These are phyloP conservation scores for Talaromyces sp. DNA, from an alignment of 2,329 filamentous ascomycete genomes.

Conservation along the genomic window DNA sequence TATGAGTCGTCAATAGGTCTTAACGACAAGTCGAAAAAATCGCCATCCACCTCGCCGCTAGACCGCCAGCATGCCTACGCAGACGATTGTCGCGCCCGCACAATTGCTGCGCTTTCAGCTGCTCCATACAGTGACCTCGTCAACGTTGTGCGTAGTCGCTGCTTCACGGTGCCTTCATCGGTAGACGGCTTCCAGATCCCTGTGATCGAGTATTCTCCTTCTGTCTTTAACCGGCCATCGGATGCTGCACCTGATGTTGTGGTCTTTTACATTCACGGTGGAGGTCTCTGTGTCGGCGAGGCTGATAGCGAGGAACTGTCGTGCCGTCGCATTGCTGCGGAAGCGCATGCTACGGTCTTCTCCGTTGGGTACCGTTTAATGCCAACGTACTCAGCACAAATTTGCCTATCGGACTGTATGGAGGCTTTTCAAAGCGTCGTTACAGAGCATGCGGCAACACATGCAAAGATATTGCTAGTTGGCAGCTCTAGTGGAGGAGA, in stretches of 20 bases:
- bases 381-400: not conserved
- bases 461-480: not conserved
- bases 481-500: not conserved
- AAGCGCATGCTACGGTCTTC: not conserved
- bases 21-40: not conserved
- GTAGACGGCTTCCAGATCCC: not conserved
- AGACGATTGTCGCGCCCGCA: not conserved
- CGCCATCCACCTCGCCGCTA: not conserved
- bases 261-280: not conserved
- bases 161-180: not conserved
- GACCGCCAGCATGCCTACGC: not conserved
- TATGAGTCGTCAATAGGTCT: not conserved
- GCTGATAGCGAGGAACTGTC: not conserved
- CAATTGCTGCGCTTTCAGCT: not conserved
- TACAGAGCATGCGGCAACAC: not conserved
- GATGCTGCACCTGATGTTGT: not conserved
- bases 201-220: not conserved
- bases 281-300: not conserved
- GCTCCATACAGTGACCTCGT: not conserved
- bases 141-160: not conserved
- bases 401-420: not conserved
- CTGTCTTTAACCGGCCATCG: not conserved
- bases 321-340: not conserved
- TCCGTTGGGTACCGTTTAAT: not conserved
- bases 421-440: not conserved